A percentile compares a stretch with the other conserved stretches of the same genome.
Evolutionary conservation across 768 basidiomycete species (phyloP).

Genomic region (Rhizopogon vesiculosus): DNA sequence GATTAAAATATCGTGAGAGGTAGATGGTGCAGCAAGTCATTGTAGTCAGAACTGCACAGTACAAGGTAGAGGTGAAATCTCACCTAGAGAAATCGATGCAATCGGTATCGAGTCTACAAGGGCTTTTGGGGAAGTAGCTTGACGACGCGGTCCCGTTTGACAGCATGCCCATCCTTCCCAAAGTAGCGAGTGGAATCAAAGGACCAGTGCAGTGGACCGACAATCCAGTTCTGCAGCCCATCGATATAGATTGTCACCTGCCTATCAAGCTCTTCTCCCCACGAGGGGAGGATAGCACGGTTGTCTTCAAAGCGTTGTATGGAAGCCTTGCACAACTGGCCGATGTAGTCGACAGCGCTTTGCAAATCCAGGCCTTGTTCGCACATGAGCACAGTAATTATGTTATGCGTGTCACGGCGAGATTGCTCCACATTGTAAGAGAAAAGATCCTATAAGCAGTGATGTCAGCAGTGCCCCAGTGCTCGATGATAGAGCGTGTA

Average conservation of each 20-base stretch:
- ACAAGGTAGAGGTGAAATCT: not conserved
- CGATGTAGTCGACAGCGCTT: constrained; percentile 59
- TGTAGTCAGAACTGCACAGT: too few species aligned
- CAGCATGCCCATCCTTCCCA: constrained; percentile 48
- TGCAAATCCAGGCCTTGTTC: constrained; percentile 55
- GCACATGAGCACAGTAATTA: constrained; percentile 64
- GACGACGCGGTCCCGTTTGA: constrained; percentile 52
- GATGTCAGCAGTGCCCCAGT: constrained; percentile 1
- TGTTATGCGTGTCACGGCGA: constrained; percentile 57
- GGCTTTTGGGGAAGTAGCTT: constrained; percentile 40
- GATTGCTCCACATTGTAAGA: constrained; percentile 76
- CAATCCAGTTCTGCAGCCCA: constrained; percentile 69
- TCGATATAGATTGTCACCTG: constrained; percentile 55
- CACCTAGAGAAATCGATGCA: not conserved
- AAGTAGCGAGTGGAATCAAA: constrained; percentile 70
- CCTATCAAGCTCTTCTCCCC: constrained; percentile 55
- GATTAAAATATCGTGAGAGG: not conserved
- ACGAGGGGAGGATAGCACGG: constrained; percentile 48
- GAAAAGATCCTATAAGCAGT: constrained; percentile 52
- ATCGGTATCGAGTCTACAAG: constrained; percentile 4
- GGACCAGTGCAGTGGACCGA: constrained; percentile 71
- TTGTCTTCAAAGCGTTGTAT: constrained; percentile 49
- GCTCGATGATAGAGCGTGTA: constrained; percentile 2
- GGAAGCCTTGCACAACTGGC: constrained; percentile 51
- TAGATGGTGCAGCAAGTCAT: not conserved